These are phyloP conservation scores for Karstenula rhodostoma DNA, from an alignment of 2,329 filamentous ascomycete species.

Conservation along the genomic window DNA sequence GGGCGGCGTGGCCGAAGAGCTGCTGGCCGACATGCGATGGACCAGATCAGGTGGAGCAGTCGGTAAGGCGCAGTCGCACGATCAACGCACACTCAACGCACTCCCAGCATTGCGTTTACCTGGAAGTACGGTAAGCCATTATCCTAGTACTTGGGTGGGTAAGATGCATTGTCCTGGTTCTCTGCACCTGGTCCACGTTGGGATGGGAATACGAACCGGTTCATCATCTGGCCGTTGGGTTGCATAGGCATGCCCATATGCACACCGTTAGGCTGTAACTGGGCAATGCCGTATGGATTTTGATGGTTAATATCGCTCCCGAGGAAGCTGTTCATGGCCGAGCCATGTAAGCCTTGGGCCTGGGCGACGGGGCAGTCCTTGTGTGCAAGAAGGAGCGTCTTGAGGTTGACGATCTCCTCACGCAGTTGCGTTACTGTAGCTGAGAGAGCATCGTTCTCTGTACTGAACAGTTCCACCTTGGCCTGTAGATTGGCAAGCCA, in stretches of 20 bases:
- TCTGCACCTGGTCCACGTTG: conserved; percentile 30
- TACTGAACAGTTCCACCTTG: conserved; percentile 92
- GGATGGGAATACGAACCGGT: conserved; percentile 47
- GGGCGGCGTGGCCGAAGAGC: conserved; percentile 16
- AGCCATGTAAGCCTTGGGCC: conserved; percentile 73
- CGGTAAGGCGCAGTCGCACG: conserved; percentile 17
- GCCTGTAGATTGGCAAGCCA: conserved; percentile 94
- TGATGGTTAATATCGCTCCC: conserved; percentile 55
- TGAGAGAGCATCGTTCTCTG: conserved; percentile 87
- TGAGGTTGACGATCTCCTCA: conserved; percentile 94
- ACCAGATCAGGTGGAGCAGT: conserved; percentile 14
- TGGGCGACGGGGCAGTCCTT: conserved; percentile 96
- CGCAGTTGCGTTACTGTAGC: conserved; percentile 83
- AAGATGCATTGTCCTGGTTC: conserved; percentile 39
- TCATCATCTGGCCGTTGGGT: conserved; percentile 46
- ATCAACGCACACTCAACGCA: conserved; percentile 27
- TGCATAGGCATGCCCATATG: conserved; percentile 52
- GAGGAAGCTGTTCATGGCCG: conserved; percentile 60
- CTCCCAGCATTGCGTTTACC: conserved; percentile 35
- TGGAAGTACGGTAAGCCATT: conserved; percentile 39
- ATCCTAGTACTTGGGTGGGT: conserved; percentile 34
- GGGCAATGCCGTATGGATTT: conserved; percentile 60
- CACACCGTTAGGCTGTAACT: conserved; percentile 51
- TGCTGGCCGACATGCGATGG: conserved; percentile 20
- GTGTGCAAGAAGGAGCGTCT: conserved; percentile 89